Evolutionary conservation across 1,284 basidiomycete species (phyloP).

Genomic region (Hymenochaete sp.): DNA sequence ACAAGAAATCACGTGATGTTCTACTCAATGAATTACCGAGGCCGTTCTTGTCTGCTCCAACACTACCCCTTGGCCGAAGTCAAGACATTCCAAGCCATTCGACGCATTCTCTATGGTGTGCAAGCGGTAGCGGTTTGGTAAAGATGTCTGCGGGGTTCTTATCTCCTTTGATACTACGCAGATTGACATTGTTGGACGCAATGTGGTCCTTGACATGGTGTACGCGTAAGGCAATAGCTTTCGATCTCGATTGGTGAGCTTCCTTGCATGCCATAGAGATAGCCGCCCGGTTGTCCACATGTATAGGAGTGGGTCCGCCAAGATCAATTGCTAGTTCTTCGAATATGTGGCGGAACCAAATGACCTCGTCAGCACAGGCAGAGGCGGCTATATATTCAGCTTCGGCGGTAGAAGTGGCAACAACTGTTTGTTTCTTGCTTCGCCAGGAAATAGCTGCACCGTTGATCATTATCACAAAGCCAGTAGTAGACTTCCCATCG

Average conservation of each 20-base stretch:
- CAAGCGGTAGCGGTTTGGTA: slow-evolving; percentile 5
- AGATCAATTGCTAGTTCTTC: too few species aligned
- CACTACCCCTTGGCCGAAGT: too few species aligned
- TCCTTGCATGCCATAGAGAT: slow-evolving; percentile 30
- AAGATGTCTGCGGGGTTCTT: slow-evolving; percentile 9
- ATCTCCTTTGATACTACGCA: slow-evolving; percentile 3
- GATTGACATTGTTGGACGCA: not conserved
- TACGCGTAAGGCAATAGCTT: slow-evolving; percentile 36
- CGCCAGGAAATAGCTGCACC: slow-evolving; percentile 22
- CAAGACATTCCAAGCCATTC: slow-evolving; percentile 1
- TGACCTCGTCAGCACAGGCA: slow-evolving; percentile 19
- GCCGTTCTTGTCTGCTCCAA: too few species aligned
- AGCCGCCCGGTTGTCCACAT: slow-evolving; percentile 15
- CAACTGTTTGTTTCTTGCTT: slow-evolving; percentile 19
- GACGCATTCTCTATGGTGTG: not conserved
- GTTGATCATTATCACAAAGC: slow-evolving; percentile 22
- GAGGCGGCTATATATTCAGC: slow-evolving; percentile 25
- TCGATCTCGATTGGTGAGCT: slow-evolving; percentile 26
- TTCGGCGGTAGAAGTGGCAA: slow-evolving; percentile 24
- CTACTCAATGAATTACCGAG: too few species aligned
- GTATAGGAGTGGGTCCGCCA: slow-evolving; percentile 1
- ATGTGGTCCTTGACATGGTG: slow-evolving; percentile 32
- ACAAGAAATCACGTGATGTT: too few species aligned
- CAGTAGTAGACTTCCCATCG: slow-evolving; percentile 22
- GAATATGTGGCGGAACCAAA: slow-evolving; percentile 17